A percentile compares a stretch with the other conserved stretches of the same genome.
Conservation (phyloP, 108 stramenopile species). For the Skeletonema menzelii region DNA sequence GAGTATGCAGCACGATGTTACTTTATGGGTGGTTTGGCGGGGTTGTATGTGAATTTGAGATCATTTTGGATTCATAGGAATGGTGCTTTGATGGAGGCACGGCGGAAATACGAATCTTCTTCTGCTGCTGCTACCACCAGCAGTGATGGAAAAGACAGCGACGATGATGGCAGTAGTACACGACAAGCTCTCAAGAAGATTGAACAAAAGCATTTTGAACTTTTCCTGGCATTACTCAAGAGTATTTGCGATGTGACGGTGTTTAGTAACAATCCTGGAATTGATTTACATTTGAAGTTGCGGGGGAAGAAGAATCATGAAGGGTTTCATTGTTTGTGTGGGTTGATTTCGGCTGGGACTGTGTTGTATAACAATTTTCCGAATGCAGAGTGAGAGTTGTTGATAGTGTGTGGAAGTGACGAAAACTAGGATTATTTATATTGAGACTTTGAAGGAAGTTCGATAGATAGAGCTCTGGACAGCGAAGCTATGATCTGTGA, state of each 20-base stretch:
- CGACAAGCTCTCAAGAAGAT: conserved; percentile 21
- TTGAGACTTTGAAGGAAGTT: background rate
- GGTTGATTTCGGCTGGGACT: conserved; percentile 73
- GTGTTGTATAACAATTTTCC: conserved; percentile 87
- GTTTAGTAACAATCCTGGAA: conserved; percentile 84
- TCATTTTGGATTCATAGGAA: conserved; percentile 41
- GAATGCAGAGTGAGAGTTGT: conserved; percentile 19
- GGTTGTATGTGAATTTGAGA: conserved; percentile 53
- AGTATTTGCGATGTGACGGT: conserved; percentile 74
- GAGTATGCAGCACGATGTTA: conserved; percentile 65
- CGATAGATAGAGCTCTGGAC: no score
- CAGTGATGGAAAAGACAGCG: background rate
- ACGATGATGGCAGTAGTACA: conserved; percentile 4
- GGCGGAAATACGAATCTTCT: conserved; percentile 5
- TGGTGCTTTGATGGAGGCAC: conserved; percentile 22
- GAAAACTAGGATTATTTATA: background rate
- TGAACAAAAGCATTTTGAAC: conserved; percentile 59
- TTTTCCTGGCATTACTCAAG: conserved; percentile 69
- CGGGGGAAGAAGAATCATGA: conserved; percentile 84
- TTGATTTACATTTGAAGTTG: conserved; percentile 71
- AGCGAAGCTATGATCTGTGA: no score
- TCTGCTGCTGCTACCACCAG: no score
- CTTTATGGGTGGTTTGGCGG: conserved; percentile 65
- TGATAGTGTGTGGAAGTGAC: background rate
- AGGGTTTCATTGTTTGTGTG: conserved; percentile 74